These are phyloP conservation scores for Veloboletus limbatus DNA, from an alignment of 1,284 basidiomycete genomes.

Conservation along the genomic window DNA sequence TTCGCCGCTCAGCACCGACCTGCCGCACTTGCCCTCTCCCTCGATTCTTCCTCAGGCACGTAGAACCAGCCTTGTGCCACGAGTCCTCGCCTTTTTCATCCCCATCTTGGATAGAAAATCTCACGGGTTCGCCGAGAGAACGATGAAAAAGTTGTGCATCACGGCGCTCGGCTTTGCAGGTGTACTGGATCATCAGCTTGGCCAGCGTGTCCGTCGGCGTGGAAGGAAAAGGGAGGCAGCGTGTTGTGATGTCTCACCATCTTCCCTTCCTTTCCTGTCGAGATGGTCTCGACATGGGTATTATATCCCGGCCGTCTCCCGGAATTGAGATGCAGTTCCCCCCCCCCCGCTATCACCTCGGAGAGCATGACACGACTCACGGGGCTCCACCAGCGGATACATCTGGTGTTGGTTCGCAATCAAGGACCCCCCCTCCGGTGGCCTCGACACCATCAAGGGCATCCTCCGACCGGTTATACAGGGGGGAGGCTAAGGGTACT, in stretches of 20 bases:
- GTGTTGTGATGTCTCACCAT: slow-evolving; percentile 28
- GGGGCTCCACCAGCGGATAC: slow-evolving; percentile 35
- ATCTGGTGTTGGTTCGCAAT: slow-evolving; percentile 37
- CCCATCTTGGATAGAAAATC: slow-evolving; percentile 28
- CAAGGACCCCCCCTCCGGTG: slow-evolving; percentile 10
- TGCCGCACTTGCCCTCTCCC: slow-evolving; percentile 33
- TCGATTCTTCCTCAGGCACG: slow-evolving; percentile 37
- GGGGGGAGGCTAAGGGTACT: slow-evolving; percentile 26
- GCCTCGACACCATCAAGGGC: slow-evolving; percentile 21
- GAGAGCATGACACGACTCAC: slow-evolving; percentile 28
- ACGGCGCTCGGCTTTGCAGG: slow-evolving; percentile 36
- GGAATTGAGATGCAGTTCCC: slow-evolving; percentile 38
- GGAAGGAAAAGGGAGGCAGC: not conserved
- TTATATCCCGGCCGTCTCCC: slow-evolving; percentile 35
- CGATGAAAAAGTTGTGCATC: slow-evolving; percentile 34
- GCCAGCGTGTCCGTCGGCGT: slow-evolving; percentile 25
- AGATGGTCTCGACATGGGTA: slow-evolving; percentile 36
- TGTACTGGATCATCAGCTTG: slow-evolving; percentile 37
- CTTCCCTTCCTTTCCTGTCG: slow-evolving; percentile 38
- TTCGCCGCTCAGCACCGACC: slow-evolving; percentile 33
- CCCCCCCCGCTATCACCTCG: slow-evolving; percentile 17
- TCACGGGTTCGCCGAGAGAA: slow-evolving; percentile 29
- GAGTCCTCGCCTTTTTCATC: slow-evolving; percentile 35
- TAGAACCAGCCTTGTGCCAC: slow-evolving; percentile 38
- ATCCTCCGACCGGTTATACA: slow-evolving; percentile 35